Evolutionary conservation across 2,329 filamentous ascomycete genomes (phyloP).

Genomic region (Metarhizium guizhouense): DNA sequence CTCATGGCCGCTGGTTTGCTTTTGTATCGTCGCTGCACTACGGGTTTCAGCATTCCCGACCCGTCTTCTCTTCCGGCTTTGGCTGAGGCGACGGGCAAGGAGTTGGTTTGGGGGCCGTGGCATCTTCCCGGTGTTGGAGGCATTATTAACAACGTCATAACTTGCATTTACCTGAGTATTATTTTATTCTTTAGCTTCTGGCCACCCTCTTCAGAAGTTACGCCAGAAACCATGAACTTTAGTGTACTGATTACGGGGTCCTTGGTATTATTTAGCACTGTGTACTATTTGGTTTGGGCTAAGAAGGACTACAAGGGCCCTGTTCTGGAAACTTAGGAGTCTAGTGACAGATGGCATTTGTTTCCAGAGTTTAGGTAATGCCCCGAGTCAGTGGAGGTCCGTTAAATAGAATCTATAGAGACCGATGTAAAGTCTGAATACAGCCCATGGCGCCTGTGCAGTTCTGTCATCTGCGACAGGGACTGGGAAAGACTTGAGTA

Average conservation of each 20-base stretch:
- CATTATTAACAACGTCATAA: slow-evolving; percentile 43
- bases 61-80: too few species aligned
- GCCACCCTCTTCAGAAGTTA: slow-evolving; percentile 25
- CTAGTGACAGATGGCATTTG: too few species aligned
- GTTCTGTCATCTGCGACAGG: too few species aligned
- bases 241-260: slow-evolving; percentile 33
- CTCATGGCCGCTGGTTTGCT: slow-evolving; percentile 18
- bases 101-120: slow-evolving; percentile 25
- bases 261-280: slow-evolving; percentile 32
- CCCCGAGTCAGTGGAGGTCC: too few species aligned
- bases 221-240: slow-evolving; percentile 34
- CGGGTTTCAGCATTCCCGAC: slow-evolving; percentile 20
- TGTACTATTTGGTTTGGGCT: slow-evolving; percentile 36
- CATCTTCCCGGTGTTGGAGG: slow-evolving; percentile 40
- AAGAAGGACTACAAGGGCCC: slow-evolving; percentile 37
- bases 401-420: too few species aligned
- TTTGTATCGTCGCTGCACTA: slow-evolving; percentile 19
- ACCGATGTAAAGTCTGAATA: too few species aligned
- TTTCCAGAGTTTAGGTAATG: too few species aligned
- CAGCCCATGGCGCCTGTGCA: too few species aligned
- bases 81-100: too few species aligned
- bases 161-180: slow-evolving; percentile 42
- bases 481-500: too few species aligned
- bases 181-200: slow-evolving; percentile 49
- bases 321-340: slow-evolving; percentile 8